These are phyloP conservation scores for Cystobasidium onofrii DNA, from an alignment of 768 basidiomycete genomes.

Conservation along the genomic window DNA sequence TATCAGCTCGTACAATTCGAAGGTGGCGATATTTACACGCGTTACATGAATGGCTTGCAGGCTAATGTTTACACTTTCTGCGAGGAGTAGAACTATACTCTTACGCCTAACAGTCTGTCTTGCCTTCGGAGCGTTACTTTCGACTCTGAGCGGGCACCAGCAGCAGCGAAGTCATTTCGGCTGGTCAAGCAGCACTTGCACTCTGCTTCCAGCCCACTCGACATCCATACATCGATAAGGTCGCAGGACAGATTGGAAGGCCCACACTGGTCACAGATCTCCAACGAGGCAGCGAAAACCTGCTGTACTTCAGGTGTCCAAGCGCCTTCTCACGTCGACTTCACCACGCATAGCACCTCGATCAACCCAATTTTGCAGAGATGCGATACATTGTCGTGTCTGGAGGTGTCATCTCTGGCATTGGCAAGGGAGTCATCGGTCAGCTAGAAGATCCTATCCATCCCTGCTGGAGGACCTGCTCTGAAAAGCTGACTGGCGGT, in stretches of 20 bases:
- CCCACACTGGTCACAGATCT: background rate
- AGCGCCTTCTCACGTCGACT: background rate
- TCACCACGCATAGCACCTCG: background rate
- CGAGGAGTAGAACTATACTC: too few relatives aligned
- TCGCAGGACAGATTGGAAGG: background rate
- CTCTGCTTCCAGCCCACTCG: background rate
- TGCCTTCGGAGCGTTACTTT: too few relatives aligned
- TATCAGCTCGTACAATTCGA: background rate
- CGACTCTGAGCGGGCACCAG: too few relatives aligned
- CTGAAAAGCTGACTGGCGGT: background rate
- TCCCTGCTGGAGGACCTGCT: background rate
- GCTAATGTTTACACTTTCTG: too few relatives aligned
- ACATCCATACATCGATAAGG: background rate
- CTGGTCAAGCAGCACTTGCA: too few relatives aligned
- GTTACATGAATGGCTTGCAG: too few relatives aligned
- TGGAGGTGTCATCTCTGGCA: conserved; percentile 95
- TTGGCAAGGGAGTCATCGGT: conserved; percentile 99
- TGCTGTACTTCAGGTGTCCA: background rate
- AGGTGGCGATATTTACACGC: too few relatives aligned
- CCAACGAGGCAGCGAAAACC: background rate
- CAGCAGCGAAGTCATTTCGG: too few relatives aligned
- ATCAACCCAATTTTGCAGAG: conserved; percentile 50
- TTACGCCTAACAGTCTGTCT: too few relatives aligned
- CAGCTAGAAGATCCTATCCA: conserved; percentile 21
- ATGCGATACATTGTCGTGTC: conserved; percentile 95